Evolutionary conservation across 1,284 basidiomycete genomes (phyloP).

Genomic region (Microbotryomycetes sp.): DNA sequence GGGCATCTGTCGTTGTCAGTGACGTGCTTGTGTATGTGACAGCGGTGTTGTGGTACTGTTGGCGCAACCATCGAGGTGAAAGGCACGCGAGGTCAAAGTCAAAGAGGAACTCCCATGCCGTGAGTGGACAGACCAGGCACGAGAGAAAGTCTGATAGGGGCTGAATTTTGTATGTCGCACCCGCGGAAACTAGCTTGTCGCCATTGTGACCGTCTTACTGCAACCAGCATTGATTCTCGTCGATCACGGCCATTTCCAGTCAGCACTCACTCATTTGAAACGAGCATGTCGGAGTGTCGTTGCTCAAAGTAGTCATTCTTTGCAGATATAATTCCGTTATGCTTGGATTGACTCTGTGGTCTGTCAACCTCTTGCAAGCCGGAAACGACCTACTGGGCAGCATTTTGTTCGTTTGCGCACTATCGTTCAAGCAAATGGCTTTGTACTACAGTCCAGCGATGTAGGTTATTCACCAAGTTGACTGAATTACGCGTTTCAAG

Average conservation of each 20-base stretch:
- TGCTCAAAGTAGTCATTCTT: background rate
- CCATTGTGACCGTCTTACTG: constrained; percentile 64
- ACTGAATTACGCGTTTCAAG: background rate
- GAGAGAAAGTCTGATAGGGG: background rate
- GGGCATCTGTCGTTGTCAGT: constrained; percentile 61
- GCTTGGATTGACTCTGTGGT: constrained; percentile 69
- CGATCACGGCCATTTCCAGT: constrained; percentile 91
- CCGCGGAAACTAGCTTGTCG: constrained; percentile 53
- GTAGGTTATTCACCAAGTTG: constrained; percentile 13
- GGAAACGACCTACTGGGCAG: constrained; percentile 69
- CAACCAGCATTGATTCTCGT: constrained; percentile 78
- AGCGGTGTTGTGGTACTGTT: constrained; percentile 50
- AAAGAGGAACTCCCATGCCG: constrained; percentile 16
- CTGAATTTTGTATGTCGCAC: background rate
- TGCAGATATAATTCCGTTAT: constrained; percentile 69
- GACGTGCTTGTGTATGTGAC: constrained; percentile 71
- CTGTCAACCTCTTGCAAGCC: constrained; percentile 61
- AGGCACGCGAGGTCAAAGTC: constrained; percentile 4
- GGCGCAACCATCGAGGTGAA: constrained; percentile 56
- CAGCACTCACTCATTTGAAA: too few relatives aligned
- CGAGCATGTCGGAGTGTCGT: background rate
- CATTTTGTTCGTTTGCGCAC: constrained; percentile 69
- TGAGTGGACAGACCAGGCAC: constrained; percentile 5
- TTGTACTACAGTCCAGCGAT: constrained; percentile 88
- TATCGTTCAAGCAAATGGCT: constrained; percentile 93